Evolutionary conservation across 495 filamentous ascomycete genomes (phyloP).

Genomic region (Penicillium steckii): DNA sequence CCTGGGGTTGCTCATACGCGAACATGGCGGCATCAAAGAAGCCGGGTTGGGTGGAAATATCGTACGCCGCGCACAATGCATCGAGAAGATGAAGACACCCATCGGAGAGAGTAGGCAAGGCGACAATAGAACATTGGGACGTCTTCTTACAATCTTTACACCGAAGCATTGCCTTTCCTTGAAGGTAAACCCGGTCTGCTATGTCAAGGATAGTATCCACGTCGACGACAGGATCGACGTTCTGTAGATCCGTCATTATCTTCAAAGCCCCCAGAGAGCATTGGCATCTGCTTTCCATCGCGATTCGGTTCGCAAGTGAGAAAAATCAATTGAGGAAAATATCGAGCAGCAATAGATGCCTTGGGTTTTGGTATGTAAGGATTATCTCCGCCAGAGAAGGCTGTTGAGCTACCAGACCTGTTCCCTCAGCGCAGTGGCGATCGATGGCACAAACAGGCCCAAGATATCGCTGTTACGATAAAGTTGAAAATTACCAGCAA

Average conservation of each 20-base stretch:
- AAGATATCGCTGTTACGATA: background rate
- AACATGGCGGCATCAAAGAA: constrained; percentile 26
- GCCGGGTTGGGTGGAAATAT: constrained; percentile 21
- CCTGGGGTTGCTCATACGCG: constrained; percentile 22
- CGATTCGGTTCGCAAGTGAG: constrained; percentile 10
- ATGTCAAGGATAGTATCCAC: constrained; percentile 28
- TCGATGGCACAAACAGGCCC: too few species aligned
- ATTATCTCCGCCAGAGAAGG: too few species aligned
- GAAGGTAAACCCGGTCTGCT: constrained; percentile 25
- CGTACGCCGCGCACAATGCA: constrained; percentile 30
- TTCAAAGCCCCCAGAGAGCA: constrained; percentile 26
- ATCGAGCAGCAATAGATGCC: too few species aligned
- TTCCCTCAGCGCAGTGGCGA: too few species aligned
- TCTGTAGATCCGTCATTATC: constrained; percentile 26
- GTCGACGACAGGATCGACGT: constrained; percentile 27
- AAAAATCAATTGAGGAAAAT: too few species aligned
- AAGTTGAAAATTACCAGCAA: background rate
- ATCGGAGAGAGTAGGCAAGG: constrained; percentile 25
- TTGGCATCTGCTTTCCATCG: constrained; percentile 15
- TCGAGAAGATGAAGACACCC: constrained; percentile 32
- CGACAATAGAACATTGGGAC: constrained; percentile 20
- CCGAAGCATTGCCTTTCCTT: constrained; percentile 23
- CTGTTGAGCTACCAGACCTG: too few species aligned
- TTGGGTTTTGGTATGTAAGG: too few species aligned
- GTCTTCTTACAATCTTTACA: constrained; percentile 25